Percentiles rank a stretch among this genome's conserved stretches.
These are phyloP conservation scores for Nowakowskiella sp. DNA, from an alignment of 192 early-diverging fungal species.

Conservation along the genomic window DNA sequence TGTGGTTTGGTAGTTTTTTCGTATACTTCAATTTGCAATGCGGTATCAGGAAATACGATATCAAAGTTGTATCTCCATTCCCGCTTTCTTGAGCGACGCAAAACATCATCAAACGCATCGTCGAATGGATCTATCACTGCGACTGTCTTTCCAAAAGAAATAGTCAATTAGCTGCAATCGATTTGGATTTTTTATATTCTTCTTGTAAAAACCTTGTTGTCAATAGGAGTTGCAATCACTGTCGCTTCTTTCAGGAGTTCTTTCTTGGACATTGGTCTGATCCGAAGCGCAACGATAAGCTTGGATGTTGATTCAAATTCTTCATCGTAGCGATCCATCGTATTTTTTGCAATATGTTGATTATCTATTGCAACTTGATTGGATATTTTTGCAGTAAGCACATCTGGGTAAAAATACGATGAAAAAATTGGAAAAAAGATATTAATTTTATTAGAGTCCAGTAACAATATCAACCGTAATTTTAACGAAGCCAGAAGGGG, in stretches of 20 bases:
- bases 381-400: too few species aligned
- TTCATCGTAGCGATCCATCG: too few species aligned
- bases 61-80: conserved; percentile 74
- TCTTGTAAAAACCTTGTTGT: conserved; percentile 11
- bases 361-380: too few species aligned
- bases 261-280: conserved; percentile 29
- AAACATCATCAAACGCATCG: conserved; percentile 40
- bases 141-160: conserved; percentile 34
- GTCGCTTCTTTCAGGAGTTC: conserved; percentile 20
- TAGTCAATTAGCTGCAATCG: neutral
- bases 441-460: too few species aligned
- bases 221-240: conserved; percentile 5
- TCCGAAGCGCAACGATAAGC: conserved; percentile 28
- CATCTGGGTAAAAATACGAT: too few species aligned
- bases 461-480: too few species aligned
- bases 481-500: too few species aligned
- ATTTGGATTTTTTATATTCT: neutral
- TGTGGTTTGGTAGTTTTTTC: conserved; percentile 62
- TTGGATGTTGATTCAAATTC: too few species aligned
- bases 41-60: conserved; percentile 61
- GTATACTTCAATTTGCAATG: conserved; percentile 61
- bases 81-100: conserved; percentile 54
- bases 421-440: too few species aligned
- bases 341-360: too few species aligned
- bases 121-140: conserved; percentile 69